Conservation (phyloP, 495 filamentous ascomycete genomes). For the Neurospora hispaniola region DNA sequence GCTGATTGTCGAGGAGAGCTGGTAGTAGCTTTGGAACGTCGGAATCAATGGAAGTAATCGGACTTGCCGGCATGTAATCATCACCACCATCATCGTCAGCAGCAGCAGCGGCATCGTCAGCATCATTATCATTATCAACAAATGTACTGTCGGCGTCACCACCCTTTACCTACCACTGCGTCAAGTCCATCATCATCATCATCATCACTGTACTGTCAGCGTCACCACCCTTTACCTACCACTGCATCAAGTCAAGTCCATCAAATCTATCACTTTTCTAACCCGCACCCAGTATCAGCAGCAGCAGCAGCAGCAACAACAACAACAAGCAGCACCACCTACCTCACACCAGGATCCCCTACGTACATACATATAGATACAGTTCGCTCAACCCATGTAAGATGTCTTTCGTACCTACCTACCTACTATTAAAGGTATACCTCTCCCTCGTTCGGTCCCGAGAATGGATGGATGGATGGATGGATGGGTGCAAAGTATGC, state of each 20-base stretch:
- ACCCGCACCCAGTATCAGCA: background rate
- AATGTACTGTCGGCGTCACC: background rate
- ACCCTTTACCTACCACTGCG: background rate
- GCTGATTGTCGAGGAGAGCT: too few species aligned
- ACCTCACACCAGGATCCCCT: background rate
- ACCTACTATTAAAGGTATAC: too few species aligned
- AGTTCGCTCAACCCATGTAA: background rate
- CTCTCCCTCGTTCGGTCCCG: background rate
- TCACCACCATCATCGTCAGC: background rate
- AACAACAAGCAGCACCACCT: too few species aligned
- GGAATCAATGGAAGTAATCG: too few species aligned
- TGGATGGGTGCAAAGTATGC: background rate
- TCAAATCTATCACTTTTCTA: background rate
- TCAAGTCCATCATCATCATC: background rate
- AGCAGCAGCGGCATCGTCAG: background rate
- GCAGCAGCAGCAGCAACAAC: too few species aligned
- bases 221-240: background rate
- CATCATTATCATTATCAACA: background rate
- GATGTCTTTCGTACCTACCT: background rate
- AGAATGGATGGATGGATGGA: background rate
- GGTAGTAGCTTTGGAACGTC: too few species aligned
- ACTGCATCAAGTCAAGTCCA: background rate
- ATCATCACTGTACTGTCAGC: background rate
- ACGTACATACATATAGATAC: background rate
- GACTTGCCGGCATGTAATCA: background rate